A percentile compares a stretch with the other conserved stretches of the same genome.
Conservation (phyloP, 371 early-diverging fungal genomes). For the Funneliformis caledonium region DNA sequence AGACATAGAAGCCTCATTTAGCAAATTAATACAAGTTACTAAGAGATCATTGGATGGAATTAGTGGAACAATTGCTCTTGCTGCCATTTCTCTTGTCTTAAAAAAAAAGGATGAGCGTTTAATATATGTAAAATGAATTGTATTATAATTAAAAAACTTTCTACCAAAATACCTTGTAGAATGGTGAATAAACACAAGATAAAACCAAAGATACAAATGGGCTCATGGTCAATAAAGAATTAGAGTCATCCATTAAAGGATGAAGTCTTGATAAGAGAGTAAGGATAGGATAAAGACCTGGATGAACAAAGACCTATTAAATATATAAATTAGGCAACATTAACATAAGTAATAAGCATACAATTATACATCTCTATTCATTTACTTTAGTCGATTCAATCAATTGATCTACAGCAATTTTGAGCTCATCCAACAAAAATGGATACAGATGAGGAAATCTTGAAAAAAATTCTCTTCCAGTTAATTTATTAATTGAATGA, state of each 20-base stretch:
- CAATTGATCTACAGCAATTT: constrained; percentile 67
- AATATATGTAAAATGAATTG: background rate
- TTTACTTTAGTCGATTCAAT: constrained; percentile 47
- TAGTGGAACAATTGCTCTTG: constrained; percentile 78
- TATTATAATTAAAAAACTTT: too few relatives aligned
- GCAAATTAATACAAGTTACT: constrained; percentile 47
- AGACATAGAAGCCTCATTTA: constrained; percentile 40
- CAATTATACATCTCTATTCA: background rate
- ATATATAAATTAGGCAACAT: background rate
- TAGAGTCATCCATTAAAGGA: constrained; percentile 56
- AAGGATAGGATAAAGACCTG: constrained; percentile 78
- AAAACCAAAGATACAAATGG: constrained; percentile 77
- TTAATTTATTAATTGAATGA: constrained; percentile 75
- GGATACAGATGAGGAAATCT: constrained; percentile 81
- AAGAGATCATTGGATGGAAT: constrained; percentile 59
- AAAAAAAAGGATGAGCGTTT: background rate
- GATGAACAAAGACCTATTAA: constrained; percentile 57
- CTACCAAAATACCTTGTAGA: constrained; percentile 60
- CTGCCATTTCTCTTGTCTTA: constrained; percentile 84
- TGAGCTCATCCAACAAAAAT: constrained; percentile 74
- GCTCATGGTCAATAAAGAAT: constrained; percentile 49
- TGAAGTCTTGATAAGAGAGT: constrained; percentile 77
- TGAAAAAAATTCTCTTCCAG: constrained; percentile 89
- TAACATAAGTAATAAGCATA: background rate
- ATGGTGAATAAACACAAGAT: constrained; percentile 72